Base-by-base conservation (phyloP, 768 basidiomycete genomes). In the Brasilioporus rufonigricans region DNA sequence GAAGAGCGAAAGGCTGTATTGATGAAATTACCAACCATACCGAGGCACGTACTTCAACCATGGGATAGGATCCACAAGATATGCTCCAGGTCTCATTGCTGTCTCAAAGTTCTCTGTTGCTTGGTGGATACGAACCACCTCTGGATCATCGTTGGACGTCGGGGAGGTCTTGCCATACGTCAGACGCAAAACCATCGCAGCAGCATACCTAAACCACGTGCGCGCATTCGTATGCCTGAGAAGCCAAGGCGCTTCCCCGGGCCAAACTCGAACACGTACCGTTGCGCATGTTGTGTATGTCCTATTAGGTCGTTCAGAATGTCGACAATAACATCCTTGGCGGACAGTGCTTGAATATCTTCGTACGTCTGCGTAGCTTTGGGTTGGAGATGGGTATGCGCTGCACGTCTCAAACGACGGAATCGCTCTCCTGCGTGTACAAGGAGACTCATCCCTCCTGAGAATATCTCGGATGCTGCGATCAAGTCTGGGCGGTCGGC, bases 201-300 rank as follows among this genome's bases (percentile, higher is more conserved):
- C 43, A n/a, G 65, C 63, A 35, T 52, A 69, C 48, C 69, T 68
- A 29, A 14, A 44, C 9, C 35, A 2, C 27, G 7, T 16, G n/a
- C 41, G 24, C 21, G 5, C n/a, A 14, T 11, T 11, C 6, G 80
- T 80, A 38, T 79, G 80, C 44, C 58, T 53, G 69, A 84, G 76
- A 60, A 80, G 81, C 65, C 80, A 80, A 59, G 83, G 81, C 21
- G 77, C 67, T 9, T 82, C 81, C 1, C 81, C 81, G 3, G n/a
- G n/a, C n/a, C n/a, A n/a, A n/a, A n/a, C n/a, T n/a, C n/a, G n/a
- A n/a, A n/a, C n/a, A n/a, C n/a, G n/a, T n/a, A n/a, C n/a, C n/a
- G n/a, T n/a, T n/a, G n/a, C n/a, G n/a, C n/a, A n/a, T n/a, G n/a
- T n/a, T n/a, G n/a, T n/a, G n/a, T n/a, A n/a, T n/a, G n/a, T n/a